Conservation (phyloP, 2,329 filamentous ascomycete species). For the Conoideocrella luteorostrata region DNA sequence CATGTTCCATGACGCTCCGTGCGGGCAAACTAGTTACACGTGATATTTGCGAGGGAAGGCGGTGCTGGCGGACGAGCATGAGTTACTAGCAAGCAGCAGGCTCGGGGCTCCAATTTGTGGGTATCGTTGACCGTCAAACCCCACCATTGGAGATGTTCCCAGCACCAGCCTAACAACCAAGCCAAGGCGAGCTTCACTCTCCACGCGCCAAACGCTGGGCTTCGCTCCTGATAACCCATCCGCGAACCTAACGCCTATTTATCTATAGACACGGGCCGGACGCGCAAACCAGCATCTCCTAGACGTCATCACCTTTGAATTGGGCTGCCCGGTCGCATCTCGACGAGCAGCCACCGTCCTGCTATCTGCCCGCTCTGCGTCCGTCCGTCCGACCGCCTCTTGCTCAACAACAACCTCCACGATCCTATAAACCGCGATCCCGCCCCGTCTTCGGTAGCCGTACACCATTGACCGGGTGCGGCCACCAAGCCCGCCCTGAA, state of each 20-base stretch:
- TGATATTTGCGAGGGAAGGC: no score
- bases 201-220: neutral
- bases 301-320: neutral
- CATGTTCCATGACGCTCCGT: no score
- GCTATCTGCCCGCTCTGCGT: neutral
- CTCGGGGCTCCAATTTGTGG: no score
- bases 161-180: no score
- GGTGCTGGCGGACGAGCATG: no score
- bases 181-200: neutral
- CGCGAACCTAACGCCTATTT: neutral
- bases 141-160: neutral
- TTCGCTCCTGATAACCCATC: neutral
- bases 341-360: neutral
- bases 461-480: constrained; percentile 2
- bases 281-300: neutral
- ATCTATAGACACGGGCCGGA: neutral
- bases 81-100: no score
- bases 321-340: neutral
- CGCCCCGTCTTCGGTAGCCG: neutral
- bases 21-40: no score
- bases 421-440: neutral
- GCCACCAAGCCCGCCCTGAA: constrained; percentile 3
- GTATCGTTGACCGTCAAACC: no score
- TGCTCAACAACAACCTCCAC: constrained; percentile 2
- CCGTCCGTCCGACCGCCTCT: constrained; percentile 8